phyloP scores from a whole-genome alignment of 768 basidiomycete species.

The Tulasnella sp. region DNA sequence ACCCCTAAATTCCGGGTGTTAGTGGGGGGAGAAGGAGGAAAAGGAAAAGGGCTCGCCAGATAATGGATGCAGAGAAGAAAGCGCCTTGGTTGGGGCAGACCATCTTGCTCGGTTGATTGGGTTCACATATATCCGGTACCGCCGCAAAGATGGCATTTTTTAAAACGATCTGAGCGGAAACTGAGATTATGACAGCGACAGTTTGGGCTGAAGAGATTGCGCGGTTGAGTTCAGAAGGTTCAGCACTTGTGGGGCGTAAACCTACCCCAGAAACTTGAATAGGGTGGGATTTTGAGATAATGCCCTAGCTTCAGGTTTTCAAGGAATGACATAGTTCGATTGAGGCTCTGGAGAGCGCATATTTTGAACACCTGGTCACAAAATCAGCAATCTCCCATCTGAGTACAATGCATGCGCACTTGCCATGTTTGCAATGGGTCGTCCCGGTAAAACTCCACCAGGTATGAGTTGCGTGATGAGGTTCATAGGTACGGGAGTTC shows the following conservation, averaged over 20 bases:
- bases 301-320: slow-evolving; percentile 38
- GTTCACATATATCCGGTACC: neutral
- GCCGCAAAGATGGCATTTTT: neutral
- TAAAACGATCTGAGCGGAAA: neutral
- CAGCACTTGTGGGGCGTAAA: neutral
- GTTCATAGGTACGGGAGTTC: neutral
- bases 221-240: neutral
- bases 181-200: slow-evolving; percentile 29
- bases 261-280: slow-evolving; percentile 40
- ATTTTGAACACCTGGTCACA: neutral
- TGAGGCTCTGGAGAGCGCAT: neutral
- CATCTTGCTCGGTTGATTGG: neutral
- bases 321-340: slow-evolving; percentile 17
- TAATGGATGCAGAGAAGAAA: neutral
- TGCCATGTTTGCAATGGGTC: neutral
- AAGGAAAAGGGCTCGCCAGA: neutral
- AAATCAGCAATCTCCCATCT: neutral
- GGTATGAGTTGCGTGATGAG: neutral
- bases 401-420: neutral
- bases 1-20: neutral
- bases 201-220: slow-evolving; percentile 31
- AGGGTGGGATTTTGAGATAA: slow-evolving; percentile 49
- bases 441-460: slow-evolving; percentile 31
- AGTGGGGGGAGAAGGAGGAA: neutral
- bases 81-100: neutral